These are phyloP conservation scores for Trypanosoma grayi DNA, from an alignment of 208 protist genomes.

Conservation along the genomic window DNA sequence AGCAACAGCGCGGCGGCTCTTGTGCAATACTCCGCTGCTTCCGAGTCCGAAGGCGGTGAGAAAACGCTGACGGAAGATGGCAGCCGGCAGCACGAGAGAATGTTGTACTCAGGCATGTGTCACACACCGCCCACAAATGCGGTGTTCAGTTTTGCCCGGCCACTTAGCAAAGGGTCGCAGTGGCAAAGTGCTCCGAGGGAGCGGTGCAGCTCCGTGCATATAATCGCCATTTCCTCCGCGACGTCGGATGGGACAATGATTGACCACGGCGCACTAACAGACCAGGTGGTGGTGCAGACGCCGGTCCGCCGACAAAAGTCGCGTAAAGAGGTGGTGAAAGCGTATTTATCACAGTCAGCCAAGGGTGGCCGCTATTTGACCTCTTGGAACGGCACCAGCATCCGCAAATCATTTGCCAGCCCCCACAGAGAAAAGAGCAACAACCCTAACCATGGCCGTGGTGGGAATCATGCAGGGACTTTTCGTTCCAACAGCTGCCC, in stretches of 20 bases:
- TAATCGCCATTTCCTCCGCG: constrained; percentile 4
- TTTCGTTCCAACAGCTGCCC: constrained; percentile 17
- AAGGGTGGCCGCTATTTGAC: background rate
- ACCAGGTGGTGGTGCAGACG: constrained; percentile 4
- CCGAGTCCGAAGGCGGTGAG: background rate
- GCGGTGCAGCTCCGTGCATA: constrained; percentile 1
- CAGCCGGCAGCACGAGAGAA: background rate
- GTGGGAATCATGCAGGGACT: background rate
- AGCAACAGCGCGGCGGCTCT: no score
- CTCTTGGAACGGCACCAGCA: background rate
- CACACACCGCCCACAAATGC: background rate
- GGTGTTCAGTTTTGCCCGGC: background rate
- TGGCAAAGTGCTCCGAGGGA: background rate
- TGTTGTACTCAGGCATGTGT: background rate
- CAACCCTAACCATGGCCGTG: background rate
- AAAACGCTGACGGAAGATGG: background rate
- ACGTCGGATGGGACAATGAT: constrained; percentile 25
- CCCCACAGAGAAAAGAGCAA: background rate
- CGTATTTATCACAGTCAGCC: constrained; percentile 1
- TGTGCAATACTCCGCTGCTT: background rate
- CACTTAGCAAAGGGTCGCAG: background rate
- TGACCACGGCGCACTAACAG: constrained; percentile 8
- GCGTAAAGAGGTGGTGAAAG: constrained; percentile 2
- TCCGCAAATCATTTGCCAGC: background rate
- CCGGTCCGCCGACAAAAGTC: background rate